Evolutionary conservation across 2,329 filamentous ascomycete genomes (phyloP).

Genomic region (Passalora sequoiae): DNA sequence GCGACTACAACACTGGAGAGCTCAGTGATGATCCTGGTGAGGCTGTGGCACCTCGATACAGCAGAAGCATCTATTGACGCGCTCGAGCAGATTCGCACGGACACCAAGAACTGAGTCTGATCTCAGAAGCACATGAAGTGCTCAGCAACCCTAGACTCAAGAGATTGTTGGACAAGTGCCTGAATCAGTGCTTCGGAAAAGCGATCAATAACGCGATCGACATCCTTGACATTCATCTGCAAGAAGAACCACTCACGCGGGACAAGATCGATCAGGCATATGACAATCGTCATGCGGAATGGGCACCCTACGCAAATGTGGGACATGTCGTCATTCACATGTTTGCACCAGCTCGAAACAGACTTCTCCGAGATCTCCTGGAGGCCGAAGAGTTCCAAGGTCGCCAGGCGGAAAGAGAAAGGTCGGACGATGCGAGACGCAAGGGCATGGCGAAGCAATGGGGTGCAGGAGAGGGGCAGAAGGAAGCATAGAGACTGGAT

Average conservation of each 20-base stretch:
- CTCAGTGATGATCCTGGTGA: background rate
- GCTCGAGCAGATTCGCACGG: too few relatives aligned
- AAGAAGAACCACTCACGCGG: background rate
- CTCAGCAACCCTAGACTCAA: background rate
- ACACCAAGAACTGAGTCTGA: background rate
- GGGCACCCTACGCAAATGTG: background rate
- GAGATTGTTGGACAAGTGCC: background rate
- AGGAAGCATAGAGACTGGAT: too few relatives aligned
- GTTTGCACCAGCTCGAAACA: background rate
- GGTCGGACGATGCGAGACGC: too few relatives aligned
- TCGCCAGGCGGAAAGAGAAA: too few relatives aligned
- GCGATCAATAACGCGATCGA: background rate
- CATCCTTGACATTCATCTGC: background rate
- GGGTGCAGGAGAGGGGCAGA: too few relatives aligned
- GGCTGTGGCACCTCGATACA: too few relatives aligned
- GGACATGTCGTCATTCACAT: background rate
- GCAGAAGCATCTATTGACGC: too few relatives aligned
- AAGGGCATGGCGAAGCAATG: too few relatives aligned
- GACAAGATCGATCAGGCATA: background rate
- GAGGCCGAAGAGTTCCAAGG: background rate
- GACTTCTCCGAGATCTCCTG: background rate
- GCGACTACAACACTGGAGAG: background rate
- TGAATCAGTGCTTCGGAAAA: background rate
- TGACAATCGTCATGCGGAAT: background rate
- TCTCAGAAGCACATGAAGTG: background rate